Percentiles rank a stretch among this genome's conserved stretches.
phyloP scores from a whole-genome alignment of 768 basidiomycete genomes.

The Xanthoconium purpureum region DNA sequence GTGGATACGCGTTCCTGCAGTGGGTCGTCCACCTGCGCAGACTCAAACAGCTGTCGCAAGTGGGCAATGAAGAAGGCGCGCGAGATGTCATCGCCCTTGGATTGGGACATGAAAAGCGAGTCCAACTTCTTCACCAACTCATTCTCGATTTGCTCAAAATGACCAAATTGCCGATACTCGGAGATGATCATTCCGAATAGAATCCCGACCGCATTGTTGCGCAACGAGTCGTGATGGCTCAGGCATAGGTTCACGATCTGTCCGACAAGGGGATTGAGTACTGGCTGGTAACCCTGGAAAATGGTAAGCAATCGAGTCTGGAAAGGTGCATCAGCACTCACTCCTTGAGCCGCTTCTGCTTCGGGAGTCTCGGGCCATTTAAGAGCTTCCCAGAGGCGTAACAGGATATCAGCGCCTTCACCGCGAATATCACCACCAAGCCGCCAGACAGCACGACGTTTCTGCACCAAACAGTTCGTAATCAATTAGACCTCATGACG shows the following conservation, averaged over 20 bases:
- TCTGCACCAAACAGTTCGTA: constrained; percentile 42
- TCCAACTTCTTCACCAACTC: constrained; percentile 91
- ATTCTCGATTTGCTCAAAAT: constrained; percentile 88
- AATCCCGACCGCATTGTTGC: constrained; percentile 88
- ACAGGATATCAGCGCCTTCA: constrained; percentile 78
- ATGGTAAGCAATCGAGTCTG: background rate
- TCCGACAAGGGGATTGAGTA: constrained; percentile 80
- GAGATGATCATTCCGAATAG: constrained; percentile 95
- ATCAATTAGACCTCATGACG: background rate
- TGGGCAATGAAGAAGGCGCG: constrained; percentile 92
- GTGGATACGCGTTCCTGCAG: constrained; percentile 72
- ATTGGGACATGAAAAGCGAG: constrained; percentile 88
- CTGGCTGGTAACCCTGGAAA: constrained; percentile 76
- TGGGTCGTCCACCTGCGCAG: constrained; percentile 73
- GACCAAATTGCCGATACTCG: constrained; percentile 79
- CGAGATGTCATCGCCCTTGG: constrained; percentile 86
- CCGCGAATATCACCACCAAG: constrained; percentile 95
- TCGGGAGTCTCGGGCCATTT: constrained; percentile 69
- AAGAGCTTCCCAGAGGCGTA: constrained; percentile 82
- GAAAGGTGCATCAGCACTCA: constrained; percentile 35
- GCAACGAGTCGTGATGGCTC: constrained; percentile 90
- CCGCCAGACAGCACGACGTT: constrained; percentile 93
- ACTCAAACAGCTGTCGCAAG: constrained; percentile 85
- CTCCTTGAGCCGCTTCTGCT: constrained; percentile 55
- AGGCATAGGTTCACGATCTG: constrained; percentile 89